Conservation (phyloP, 192 early-diverging fungal genomes). For the Kappamyces sp. region DNA sequence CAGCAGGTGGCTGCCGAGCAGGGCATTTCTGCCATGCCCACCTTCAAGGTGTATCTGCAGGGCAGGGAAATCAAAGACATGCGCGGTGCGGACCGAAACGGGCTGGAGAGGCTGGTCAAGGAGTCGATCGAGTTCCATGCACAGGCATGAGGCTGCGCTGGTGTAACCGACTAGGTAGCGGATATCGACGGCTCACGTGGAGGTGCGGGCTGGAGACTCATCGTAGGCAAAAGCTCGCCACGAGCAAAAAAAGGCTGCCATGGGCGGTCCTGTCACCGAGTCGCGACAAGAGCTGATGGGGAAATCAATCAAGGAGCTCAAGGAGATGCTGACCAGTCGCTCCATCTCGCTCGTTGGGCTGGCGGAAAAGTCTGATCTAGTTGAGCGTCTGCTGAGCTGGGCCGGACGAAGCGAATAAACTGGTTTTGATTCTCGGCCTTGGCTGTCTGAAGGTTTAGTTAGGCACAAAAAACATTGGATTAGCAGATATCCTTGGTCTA, state of each 20-base stretch:
- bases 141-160: no score
- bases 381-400: neutral
- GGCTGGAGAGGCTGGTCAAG: constrained; percentile 56
- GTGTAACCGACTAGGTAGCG: no score
- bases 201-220: neutral
- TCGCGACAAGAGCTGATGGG: constrained; percentile 42
- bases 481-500: no score
- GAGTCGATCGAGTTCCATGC: constrained; percentile 12
- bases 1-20: constrained; percentile 17
- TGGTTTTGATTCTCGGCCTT: neutral
- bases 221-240: neutral
- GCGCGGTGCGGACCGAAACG: constrained; percentile 61
- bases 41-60: constrained; percentile 64
- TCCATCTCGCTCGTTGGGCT: constrained; percentile 32
- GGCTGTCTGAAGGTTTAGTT: no score
- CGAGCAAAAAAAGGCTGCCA: neutral
- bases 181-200: neutral
- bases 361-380: constrained; percentile 46
- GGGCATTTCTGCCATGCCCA: constrained; percentile 54
- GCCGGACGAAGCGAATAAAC: neutral
- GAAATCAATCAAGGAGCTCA: constrained; percentile 43
- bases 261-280: constrained; percentile 24
- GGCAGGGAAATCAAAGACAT: constrained; percentile 64
- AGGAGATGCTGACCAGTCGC: constrained; percentile 43
- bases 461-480: no score